Percentiles rank a stretch among this genome's conserved stretches.
Conservation (phyloP, 1,139 yeast species). For the Citeromyces hawaiiensis region DNA sequence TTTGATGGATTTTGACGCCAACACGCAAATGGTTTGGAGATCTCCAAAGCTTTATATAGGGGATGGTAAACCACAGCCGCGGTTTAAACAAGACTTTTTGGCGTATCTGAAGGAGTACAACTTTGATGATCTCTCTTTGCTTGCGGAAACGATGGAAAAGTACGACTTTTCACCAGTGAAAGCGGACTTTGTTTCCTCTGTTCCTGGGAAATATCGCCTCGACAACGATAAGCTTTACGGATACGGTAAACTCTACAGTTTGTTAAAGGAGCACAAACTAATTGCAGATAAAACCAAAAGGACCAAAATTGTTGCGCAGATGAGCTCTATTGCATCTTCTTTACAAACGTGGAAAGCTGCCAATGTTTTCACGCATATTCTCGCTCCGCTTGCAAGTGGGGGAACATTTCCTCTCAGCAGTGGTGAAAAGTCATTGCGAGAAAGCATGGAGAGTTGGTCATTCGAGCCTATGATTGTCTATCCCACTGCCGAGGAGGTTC, state of each 20-base stretch:
- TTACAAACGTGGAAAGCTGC: constrained; percentile 19
- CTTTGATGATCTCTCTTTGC: constrained; percentile 13
- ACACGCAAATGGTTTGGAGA: constrained; percentile 57
- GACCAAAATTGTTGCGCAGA: constrained; percentile 31
- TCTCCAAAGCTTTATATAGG: constrained; percentile 27
- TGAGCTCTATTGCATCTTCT: constrained; percentile 50
- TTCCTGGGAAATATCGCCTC: constrained; percentile 25
- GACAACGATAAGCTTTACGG: constrained; percentile 23
- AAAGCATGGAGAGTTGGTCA: constrained; percentile 18
- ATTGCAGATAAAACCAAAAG: constrained; percentile 12
- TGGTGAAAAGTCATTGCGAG: constrained; percentile 16
- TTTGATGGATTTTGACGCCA: constrained; percentile 34
- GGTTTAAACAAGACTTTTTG: constrained; percentile 26
- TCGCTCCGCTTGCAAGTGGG: constrained; percentile 30
- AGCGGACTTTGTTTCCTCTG: constrained; percentile 45
- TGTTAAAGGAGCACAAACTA: constrained; percentile 22
- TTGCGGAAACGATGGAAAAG: constrained; percentile 18
- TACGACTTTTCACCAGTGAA: constrained; percentile 32
- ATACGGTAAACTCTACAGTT: constrained; percentile 32
- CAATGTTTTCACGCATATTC: constrained; percentile 41
- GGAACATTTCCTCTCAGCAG: constrained; percentile 14
- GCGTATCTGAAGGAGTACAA: constrained; percentile 30
- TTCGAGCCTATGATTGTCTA: constrained; percentile 34
- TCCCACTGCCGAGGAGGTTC: constrained; percentile 41
- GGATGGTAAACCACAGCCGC: constrained; percentile 5